Percentiles rank a stretch among this genome's conserved stretches.
These are phyloP conservation scores for Colletotrichum sp. DNA, from an alignment of 2,329 filamentous ascomycete species.

Conservation along the genomic window DNA sequence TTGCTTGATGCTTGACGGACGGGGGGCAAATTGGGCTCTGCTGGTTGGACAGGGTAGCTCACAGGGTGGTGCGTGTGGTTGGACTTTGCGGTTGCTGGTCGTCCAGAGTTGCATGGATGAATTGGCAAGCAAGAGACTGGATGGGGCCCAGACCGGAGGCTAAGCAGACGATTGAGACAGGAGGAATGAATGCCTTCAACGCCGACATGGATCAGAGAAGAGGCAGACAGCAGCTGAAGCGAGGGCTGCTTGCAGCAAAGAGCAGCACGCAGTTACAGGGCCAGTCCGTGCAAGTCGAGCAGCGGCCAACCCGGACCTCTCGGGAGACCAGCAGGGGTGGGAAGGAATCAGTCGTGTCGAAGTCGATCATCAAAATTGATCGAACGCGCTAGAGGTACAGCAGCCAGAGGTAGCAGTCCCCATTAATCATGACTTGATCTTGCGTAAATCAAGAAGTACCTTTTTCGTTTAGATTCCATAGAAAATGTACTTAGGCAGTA, in stretches of 20 bases:
- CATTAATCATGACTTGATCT: neutral
- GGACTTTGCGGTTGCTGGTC: neutral
- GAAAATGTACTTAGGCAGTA: neutral
- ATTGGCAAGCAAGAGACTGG: neutral
- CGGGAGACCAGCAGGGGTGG: constrained; percentile 2
- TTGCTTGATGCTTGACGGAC: neutral
- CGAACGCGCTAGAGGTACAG: neutral
- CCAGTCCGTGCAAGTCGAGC: constrained; percentile 8
- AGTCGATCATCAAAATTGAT: constrained; percentile 4
- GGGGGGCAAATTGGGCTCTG: constrained; percentile 7
- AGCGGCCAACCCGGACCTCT: constrained; percentile 13
- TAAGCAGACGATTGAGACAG: neutral
- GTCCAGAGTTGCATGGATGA: neutral
- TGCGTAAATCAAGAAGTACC: neutral
- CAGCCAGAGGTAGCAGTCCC: neutral
- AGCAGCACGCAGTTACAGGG: neutral
- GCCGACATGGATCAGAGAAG: neutral
- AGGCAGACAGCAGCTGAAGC: neutral
- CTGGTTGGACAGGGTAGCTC: neutral
- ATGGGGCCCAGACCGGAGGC: neutral
- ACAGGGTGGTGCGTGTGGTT: neutral
- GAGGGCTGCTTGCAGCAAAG: neutral
- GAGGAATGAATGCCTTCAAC: neutral
- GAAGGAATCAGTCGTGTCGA: neutral
- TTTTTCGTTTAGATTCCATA: neutral